These are phyloP conservation scores for Rossbeevera mucosa DNA, from an alignment of 768 basidiomycete species.

Conservation along the genomic window DNA sequence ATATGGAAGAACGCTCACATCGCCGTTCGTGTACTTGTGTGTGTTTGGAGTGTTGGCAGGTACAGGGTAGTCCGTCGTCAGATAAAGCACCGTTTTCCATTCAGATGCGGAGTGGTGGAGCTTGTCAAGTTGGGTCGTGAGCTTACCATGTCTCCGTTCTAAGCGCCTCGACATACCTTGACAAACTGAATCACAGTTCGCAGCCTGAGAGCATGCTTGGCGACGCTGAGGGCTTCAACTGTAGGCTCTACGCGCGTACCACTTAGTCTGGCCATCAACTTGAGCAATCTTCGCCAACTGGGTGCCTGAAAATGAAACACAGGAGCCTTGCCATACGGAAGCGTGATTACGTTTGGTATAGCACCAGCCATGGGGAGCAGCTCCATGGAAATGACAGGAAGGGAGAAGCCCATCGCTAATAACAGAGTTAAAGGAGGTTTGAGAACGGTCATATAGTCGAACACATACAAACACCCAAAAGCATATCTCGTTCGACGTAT, in stretches of 20 bases:
- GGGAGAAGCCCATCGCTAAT: slow-evolving; percentile 63
- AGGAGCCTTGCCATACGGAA: slow-evolving; percentile 65
- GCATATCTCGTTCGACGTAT: slow-evolving; percentile 56
- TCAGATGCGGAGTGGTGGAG: slow-evolving; percentile 52
- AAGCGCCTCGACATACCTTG: slow-evolving; percentile 44
- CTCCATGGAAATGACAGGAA: slow-evolving; percentile 49
- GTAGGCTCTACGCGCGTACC: slow-evolving; percentile 68
- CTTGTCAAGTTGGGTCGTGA: slow-evolving; percentile 32
- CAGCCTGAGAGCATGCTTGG: slow-evolving; percentile 54
- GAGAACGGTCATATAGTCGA: neutral
- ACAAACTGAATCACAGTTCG: slow-evolving; percentile 78
- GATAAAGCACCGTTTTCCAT: slow-evolving; percentile 75
- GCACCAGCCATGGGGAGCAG: slow-evolving; percentile 45
- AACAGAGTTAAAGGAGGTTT: slow-evolving; percentile 7
- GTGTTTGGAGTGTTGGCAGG: slow-evolving; percentile 43
- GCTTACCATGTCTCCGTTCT: neutral
- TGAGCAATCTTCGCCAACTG: slow-evolving; percentile 69
- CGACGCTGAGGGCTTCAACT: slow-evolving; percentile 56
- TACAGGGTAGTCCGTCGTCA: slow-evolving; percentile 66
- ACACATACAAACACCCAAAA: slow-evolving; percentile 60
- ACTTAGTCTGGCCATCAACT: slow-evolving; percentile 69
- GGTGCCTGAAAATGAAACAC: slow-evolving; percentile 71
- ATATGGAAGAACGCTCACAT: slow-evolving; percentile 66
- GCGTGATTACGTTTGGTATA: slow-evolving; percentile 69
- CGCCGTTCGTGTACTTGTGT: slow-evolving; percentile 49